Base-by-base conservation (phyloP, 164 flowering plant genomes). In the Sextonia rubra region DNA sequence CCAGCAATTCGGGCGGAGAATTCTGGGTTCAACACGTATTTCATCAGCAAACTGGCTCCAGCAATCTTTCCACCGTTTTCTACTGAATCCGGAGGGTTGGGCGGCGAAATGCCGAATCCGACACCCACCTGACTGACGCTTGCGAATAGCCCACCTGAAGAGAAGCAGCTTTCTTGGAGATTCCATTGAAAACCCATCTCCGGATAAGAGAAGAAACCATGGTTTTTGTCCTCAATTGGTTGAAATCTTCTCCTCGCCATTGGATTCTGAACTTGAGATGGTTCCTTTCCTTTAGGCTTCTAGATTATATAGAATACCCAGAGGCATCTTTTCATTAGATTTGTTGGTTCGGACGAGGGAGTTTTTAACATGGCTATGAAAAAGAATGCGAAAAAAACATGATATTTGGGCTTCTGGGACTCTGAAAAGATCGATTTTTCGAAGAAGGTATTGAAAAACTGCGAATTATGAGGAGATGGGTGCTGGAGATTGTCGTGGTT, bases 101-200 rank as follows among this genome's bases (percentile, higher is more conserved):
- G 84, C 1, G 90, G 84, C 1, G 91, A 80, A 23, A 82, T 64
- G 20, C 74, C 74, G 55, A 85, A 78, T 2, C 87, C 89, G 73
- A 87, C 80, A 11, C 93, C 93, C 85, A 84, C 74, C 71, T 87
- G 94, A 9, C 92, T 85, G 12, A 91, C 88, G 68, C 96, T 86
- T 3, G 98, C 98, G 68, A 94, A 94, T 5, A 94, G 78, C 23
- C 94, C 96, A n/a, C 94, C 97, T 0, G 85, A 85, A 24, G 81
- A 83, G 72, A 66, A 84, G 25, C 48, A 69, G 20, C 71, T 77
- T 22, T 86, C 84, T 64, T 84, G 74, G 67, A 71, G 47, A 71
- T 76, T 79, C 87, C 86, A 88, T 70, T 84, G 89, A 64, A 80
- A 77, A 30, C 89, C 86, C 77, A 87, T 77, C 22, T 80, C 76